Conservation (phyloP, 768 basidiomycete species). For the Leccinum longicurvipes region DNA sequence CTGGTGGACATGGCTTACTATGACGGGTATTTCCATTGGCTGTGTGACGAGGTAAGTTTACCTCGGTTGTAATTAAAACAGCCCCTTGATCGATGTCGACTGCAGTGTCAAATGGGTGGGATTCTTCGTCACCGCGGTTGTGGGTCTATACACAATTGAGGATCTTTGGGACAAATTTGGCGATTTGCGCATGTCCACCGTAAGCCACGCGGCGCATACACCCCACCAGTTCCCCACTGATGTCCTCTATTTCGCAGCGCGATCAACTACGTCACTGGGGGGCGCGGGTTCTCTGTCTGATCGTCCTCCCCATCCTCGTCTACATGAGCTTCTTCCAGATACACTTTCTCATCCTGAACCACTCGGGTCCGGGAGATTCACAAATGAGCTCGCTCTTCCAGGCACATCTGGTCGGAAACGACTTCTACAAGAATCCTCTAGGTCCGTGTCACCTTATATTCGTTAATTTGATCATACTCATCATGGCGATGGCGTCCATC, state of each 20-base stretch:
- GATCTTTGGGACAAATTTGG: slow-evolving; percentile 99
- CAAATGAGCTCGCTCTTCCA: slow-evolving; percentile 99
- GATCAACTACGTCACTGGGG: slow-evolving; percentile 90
- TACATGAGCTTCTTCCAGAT: slow-evolving; percentile 95
- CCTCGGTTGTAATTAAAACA: neutral
- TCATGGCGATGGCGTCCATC: neutral
- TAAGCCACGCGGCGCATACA: slow-evolving; percentile 34
- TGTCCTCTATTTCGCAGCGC: slow-evolving; percentile 43
- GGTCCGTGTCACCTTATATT: slow-evolving; percentile 41
- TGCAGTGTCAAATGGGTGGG: slow-evolving; percentile 93
- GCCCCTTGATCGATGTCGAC: neutral
- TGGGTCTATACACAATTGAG: slow-evolving; percentile 94
- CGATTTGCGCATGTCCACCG: slow-evolving; percentile 86
- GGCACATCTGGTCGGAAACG: slow-evolving; percentile 91
- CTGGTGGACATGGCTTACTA: slow-evolving; percentile 95
- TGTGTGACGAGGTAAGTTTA: slow-evolving; percentile 77
- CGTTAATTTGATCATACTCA: neutral
- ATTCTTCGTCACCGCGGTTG: slow-evolving; percentile 89
- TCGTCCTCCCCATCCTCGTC: slow-evolving; percentile 85
- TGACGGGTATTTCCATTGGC: slow-evolving; percentile 94
- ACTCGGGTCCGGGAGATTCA: slow-evolving; percentile 93
- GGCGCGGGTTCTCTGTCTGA: slow-evolving; percentile 81
- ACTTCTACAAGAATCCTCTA: slow-evolving; percentile 87
- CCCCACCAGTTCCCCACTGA: slow-evolving; percentile 10
- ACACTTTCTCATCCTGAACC: slow-evolving; percentile 92